Percentiles rank a stretch among this genome's conserved stretches.
Conservation (phyloP, 108 stramenopile genomes). For the Mayamaea pseudoterrestris region DNA sequence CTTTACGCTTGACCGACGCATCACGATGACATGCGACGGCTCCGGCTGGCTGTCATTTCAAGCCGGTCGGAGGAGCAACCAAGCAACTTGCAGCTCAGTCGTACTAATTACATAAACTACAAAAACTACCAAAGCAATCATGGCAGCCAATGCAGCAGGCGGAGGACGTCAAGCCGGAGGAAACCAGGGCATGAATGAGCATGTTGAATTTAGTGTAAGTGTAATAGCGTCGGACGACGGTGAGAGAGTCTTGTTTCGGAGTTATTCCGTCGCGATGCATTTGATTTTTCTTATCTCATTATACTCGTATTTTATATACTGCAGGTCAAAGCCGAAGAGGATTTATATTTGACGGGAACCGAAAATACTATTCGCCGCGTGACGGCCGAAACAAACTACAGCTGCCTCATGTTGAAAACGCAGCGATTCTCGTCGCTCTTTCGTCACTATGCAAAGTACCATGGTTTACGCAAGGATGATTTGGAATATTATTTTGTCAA, state of each 20-base stretch:
- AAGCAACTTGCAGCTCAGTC: too few species aligned
- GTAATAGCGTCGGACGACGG: conserved; percentile 1
- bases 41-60: too few species aligned
- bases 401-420: conserved; percentile 94
- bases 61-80: too few species aligned
- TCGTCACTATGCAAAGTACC: conserved; percentile 98
- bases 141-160: conserved; percentile 47
- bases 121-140: conserved; percentile 39
- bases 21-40: too few species aligned
- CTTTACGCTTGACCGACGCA: too few species aligned
- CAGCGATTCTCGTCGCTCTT: conserved; percentile 93
- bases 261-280: neutral
- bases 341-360: conserved; percentile 76
- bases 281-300: neutral
- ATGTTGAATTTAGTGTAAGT: conserved; percentile 87
- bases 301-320: neutral
- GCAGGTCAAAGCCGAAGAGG: conserved; percentile 67
- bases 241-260: neutral
- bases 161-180: conserved; percentile 27
- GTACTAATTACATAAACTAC: too few species aligned
- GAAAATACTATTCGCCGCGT: conserved; percentile 86
- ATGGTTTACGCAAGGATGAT: conserved; percentile 94
- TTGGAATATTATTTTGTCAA: conserved; percentile 94
- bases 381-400: conserved; percentile 86
- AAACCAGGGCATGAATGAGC: conserved; percentile 60